Conservation (phyloP, 2,329 filamentous ascomycete species). For the Amylocarpus encephaloides region DNA sequence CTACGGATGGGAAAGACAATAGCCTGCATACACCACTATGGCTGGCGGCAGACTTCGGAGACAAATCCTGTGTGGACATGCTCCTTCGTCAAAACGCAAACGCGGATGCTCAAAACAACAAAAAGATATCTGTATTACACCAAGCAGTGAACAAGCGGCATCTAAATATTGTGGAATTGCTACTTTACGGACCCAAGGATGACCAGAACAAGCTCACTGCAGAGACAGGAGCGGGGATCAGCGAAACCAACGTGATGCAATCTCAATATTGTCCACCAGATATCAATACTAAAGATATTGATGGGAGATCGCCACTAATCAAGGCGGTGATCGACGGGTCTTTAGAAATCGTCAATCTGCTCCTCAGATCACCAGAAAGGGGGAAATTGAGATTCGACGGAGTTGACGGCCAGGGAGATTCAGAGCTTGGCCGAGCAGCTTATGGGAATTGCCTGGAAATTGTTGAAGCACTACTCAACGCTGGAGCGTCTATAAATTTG, state of each 20-base stretch:
- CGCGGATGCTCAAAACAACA: background rate
- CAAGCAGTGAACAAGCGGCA: background rate
- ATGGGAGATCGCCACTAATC: background rate
- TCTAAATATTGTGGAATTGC: background rate
- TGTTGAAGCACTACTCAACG: background rate
- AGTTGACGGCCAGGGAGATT: background rate
- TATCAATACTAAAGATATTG: background rate
- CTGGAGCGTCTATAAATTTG: background rate
- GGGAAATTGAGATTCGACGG: constrained; percentile 12
- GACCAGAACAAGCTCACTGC: background rate
- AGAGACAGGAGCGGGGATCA: background rate
- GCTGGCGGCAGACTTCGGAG: background rate
- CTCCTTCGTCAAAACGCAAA: background rate
- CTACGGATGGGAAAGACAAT: too few species aligned
- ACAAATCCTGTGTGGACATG: background rate
- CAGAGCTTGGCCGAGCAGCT: background rate
- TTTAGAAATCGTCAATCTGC: background rate
- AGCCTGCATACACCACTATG: background rate
- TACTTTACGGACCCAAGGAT: background rate
- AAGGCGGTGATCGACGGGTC: background rate
- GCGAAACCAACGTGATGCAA: too few species aligned
- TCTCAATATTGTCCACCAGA: background rate
- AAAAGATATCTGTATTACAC: background rate
- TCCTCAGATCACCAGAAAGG: background rate
- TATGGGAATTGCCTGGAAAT: background rate